phyloP scores from a whole-genome alignment of 192 early-diverging fungal genomes.

The Obelidium mucronatum region DNA sequence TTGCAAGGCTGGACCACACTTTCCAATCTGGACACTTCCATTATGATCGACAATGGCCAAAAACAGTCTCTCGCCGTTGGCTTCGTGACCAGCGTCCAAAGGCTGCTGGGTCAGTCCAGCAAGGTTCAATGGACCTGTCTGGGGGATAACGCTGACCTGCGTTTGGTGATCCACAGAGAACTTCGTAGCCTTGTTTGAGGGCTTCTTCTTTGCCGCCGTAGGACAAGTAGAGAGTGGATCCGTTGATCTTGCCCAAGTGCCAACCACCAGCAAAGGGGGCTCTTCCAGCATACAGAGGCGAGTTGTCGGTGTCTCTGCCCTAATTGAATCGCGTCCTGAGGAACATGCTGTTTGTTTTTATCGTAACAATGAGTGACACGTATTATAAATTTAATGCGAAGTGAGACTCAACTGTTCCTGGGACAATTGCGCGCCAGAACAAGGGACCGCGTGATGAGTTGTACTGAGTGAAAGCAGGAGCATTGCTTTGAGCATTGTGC shows the following conservation, averaged over 20 bases:
- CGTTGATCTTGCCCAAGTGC: constrained; percentile 47
- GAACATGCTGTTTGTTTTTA: constrained; percentile 40
- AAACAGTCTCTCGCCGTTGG: constrained; percentile 64
- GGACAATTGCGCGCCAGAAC: not conserved
- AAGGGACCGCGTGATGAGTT: constrained; percentile 34
- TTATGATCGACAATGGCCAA: constrained; percentile 59
- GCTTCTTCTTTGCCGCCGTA: constrained; percentile 63
- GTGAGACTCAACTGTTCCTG: not conserved
- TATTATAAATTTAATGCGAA: no score
- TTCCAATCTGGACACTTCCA: constrained; percentile 35
- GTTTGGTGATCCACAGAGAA: constrained; percentile 67
- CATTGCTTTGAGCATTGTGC: not conserved
- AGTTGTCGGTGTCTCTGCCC: constrained; percentile 65
- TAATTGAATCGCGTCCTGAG: constrained; percentile 61
- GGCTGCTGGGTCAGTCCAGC: constrained; percentile 44
- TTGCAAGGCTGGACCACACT: not conserved
- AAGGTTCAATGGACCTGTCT: constrained; percentile 51
- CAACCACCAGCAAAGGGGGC: constrained; percentile 42
- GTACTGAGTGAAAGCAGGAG: constrained; percentile 31
- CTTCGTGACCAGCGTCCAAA: constrained; percentile 66
- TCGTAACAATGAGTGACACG: no score
- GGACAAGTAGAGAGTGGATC: constrained; percentile 51
- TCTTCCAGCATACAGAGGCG: constrained; percentile 67
- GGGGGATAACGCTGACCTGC: constrained; percentile 60
- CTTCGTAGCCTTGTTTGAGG: constrained; percentile 55